These are phyloP conservation scores for Adansonia digitata DNA, from an alignment of 345 rosid genomes.

Conservation along the genomic window DNA sequence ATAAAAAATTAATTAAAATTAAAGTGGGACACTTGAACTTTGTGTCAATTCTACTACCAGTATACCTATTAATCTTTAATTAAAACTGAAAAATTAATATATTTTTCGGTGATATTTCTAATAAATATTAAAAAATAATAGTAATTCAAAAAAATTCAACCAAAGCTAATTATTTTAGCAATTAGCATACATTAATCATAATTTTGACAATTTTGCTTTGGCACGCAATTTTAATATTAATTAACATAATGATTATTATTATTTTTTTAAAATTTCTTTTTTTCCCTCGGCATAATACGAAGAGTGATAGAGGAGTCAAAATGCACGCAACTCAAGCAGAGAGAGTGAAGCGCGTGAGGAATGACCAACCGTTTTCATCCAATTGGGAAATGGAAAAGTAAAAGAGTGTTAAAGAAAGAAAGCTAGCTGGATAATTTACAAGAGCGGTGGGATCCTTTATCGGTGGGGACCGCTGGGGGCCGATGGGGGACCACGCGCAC, in stretches of 20 bases:
- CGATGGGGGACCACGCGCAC: constrained; percentile 8
- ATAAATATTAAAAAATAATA: too few species aligned
- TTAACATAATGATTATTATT: background rate
- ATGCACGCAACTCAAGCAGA: too few species aligned
- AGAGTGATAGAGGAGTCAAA: too few species aligned
- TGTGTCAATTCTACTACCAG: too few species aligned
- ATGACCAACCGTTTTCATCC: background rate
- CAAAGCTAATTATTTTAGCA: background rate
- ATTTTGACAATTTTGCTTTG: background rate
- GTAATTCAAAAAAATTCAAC: background rate
- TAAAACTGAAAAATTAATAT: too few species aligned
- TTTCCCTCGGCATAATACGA: too few species aligned
- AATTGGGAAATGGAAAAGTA: background rate
- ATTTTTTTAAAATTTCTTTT: too few species aligned
- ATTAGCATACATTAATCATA: background rate
- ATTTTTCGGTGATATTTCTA: too few species aligned
- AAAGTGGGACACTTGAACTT: too few species aligned
- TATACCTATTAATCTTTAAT: too few species aligned
- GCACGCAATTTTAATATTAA: background rate
- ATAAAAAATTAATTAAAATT: too few species aligned
- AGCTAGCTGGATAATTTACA: background rate
- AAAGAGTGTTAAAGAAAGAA: background rate
- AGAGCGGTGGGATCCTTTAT: background rate
- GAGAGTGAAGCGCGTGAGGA: background rate
- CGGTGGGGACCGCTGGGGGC: background rate